phyloP scores from a whole-genome alignment of 139 green algal genomes.

The Chlorella ohadii region DNA sequence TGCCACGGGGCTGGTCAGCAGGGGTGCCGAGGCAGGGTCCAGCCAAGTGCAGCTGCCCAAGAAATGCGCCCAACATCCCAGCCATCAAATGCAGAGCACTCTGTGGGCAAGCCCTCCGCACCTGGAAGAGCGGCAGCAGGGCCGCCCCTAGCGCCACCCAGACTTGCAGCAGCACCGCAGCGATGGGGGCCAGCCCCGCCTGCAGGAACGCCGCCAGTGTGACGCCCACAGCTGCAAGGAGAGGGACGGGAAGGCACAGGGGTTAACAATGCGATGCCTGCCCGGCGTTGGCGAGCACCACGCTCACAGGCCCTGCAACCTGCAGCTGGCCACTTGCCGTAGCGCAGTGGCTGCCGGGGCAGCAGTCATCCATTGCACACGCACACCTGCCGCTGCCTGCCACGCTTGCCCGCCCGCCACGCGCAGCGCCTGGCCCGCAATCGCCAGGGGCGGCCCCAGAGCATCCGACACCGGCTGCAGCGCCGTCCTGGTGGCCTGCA shows the following conservation, averaged over 20 bases:
- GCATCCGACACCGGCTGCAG: slow-evolving; percentile 29
- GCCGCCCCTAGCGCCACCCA: not conserved
- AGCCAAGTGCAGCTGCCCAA: too few relatives aligned
- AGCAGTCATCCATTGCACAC: not conserved
- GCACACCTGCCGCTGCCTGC: slow-evolving; percentile 5
- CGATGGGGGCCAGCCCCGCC: slow-evolving; percentile 14
- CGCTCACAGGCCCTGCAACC: too few relatives aligned
- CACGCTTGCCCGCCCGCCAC: slow-evolving; percentile 3
- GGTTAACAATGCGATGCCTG: too few relatives aligned
- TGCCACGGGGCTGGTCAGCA: too few relatives aligned
- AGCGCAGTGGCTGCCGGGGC: too few relatives aligned
- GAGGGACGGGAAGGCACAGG: not conserved
- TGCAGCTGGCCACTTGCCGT: not conserved
- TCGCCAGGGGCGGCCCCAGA: not conserved
- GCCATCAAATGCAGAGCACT: too few relatives aligned
- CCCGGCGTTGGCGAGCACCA: too few relatives aligned
- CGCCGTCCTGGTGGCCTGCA: not conserved
- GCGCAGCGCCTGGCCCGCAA: not conserved
- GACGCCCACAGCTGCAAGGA: slow-evolving; percentile 16
- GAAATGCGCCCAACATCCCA: too few relatives aligned
- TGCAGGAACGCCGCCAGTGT: not conserved
- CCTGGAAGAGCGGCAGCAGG: slow-evolving; percentile 10
- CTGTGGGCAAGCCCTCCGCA: not conserved
- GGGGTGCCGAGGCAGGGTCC: too few relatives aligned
- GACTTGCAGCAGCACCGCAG: slow-evolving; percentile 3